Percentiles rank a stretch among this genome's conserved stretches.
These are phyloP conservation scores for Ilyonectria destructans DNA, from an alignment of 2,329 filamentous ascomycete genomes.

Conservation along the genomic window DNA sequence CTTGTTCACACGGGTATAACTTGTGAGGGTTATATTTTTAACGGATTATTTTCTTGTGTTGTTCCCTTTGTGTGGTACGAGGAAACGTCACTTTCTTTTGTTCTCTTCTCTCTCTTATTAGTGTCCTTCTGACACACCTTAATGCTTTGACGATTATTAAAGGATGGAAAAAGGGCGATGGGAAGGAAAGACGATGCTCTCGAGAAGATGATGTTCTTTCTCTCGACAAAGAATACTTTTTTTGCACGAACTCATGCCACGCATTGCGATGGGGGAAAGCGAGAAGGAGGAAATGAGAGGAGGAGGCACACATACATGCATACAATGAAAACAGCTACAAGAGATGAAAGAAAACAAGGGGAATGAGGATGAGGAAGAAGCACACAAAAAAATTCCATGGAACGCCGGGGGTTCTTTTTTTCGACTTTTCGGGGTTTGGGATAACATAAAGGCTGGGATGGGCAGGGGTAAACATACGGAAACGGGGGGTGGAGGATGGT, in stretches of 20 bases:
- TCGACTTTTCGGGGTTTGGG: conserved; percentile 22
- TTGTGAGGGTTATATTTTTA: conserved; percentile 41
- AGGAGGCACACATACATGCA: conserved; percentile 2
- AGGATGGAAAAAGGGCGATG: conserved; percentile 19
- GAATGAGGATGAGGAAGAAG: conserved; percentile 13
- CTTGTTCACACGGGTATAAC: conserved; percentile 47
- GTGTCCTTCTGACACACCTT: conserved; percentile 39
- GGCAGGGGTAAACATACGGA: conserved; percentile 18
- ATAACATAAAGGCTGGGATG: conserved; percentile 31
- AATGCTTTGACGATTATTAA: conserved; percentile 47
- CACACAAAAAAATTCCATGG: conserved; percentile 5
- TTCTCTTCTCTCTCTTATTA: conserved; percentile 38
- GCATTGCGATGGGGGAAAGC: conserved; percentile 16
- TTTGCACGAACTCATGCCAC: conserved; percentile 16
- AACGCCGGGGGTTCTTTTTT: conserved; percentile 3
- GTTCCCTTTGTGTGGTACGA: conserved; percentile 48
- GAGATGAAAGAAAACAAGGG: conserved; percentile 7
- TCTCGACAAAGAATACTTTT: conserved; percentile 19
- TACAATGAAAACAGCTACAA: conserved; percentile 1
- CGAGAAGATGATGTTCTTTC: conserved; percentile 31
- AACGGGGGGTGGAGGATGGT: conserved; percentile 17
- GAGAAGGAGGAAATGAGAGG: conserved; percentile 3
- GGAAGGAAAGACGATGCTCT: conserved; percentile 15
- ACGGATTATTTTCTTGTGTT: conserved; percentile 46
- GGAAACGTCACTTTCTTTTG: conserved; percentile 48